Base-by-base conservation (phyloP, 495 filamentous ascomycete genomes). In the Talaromyces adpressus region DNA sequence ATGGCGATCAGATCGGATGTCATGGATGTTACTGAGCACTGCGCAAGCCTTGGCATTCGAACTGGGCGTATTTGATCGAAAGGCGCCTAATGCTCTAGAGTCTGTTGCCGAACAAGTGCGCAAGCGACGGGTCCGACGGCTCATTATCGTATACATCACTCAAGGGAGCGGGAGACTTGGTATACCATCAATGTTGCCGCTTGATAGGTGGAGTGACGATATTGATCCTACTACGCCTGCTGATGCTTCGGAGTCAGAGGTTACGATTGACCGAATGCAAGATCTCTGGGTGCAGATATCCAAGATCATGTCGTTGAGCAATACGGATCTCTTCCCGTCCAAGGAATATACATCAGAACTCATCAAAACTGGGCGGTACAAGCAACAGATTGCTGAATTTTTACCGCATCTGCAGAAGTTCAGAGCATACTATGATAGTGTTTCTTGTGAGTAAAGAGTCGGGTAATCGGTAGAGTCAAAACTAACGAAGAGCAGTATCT, bases 1-100 rank as follows among this genome's bases (percentile, higher is more conserved):
- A n/a, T 93, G 92, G 90, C 80, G 93, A 65, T 96, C 91, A 64
- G 94, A 98, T 65, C 89, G 93, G 47, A 96, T 98, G 92, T 96
- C 91, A 66, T 97, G 94, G 95, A 98, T 97, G 91, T 73, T 98
- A 14, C 82, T 98, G 54, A 94, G 92, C 63, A 94, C 90, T 32
- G 92, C 91, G 5, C 87, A 94, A 77, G 87, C 92, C 2, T 78
- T 98, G 41, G 90, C 92, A 0, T 95, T 94, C 63, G 94, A 98
- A 73, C 84, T 98, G 18, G 94, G 94, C 16, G 91, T 98, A 3
- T 98, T 98, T 63, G 94, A 97, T 64, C 85, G 91, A 51, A 88
- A 89, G 62, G 89, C 86, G 57, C 87, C 76, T 12, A 49, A 66
- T 5, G 73, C 72, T 57, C 32, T 63, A 0, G 88, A 90, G 67